These are phyloP conservation scores for Fraxinus xanthoxyloides DNA, from an alignment of 305 asterid species.

Conservation along the genomic window DNA sequence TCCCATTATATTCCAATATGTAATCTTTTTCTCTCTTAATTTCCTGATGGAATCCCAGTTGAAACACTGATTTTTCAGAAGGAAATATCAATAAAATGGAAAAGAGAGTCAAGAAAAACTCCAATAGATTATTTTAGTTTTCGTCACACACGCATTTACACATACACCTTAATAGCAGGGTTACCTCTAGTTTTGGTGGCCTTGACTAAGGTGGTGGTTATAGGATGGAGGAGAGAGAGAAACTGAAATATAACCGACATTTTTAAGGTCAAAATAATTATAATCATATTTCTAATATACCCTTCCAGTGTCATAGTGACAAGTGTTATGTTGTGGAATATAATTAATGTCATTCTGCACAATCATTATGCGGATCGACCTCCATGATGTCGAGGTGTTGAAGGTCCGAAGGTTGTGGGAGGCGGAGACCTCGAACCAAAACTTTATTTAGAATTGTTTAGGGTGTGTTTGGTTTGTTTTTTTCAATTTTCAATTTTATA, in stretches of 20 bases:
- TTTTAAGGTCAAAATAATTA: neutral
- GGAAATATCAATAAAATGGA: neutral
- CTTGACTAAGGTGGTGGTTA: slow-evolving; percentile 11
- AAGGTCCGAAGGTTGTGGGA: neutral
- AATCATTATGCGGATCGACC: neutral
- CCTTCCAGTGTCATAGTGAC: neutral
- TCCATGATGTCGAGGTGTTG: neutral
- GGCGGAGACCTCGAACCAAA: neutral
- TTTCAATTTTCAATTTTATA: too few species aligned
- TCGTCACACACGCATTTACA: slow-evolving; percentile 14
- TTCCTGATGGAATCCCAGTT: neutral
- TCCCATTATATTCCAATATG: slow-evolving; percentile 6
- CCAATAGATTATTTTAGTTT: neutral
- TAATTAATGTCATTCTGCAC: too few species aligned
- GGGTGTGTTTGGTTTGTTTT: neutral
- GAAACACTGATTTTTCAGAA: neutral
- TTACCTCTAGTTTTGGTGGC: slow-evolving; percentile 26
- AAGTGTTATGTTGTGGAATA: neutral
- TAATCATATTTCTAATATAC: neutral
- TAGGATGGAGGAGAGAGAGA: neutral
- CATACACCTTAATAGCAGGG: slow-evolving; percentile 27
- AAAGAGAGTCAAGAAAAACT: neutral
- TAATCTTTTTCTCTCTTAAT: neutral
- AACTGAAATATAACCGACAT: neutral
- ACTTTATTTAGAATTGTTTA: neutral